These are phyloP conservation scores for Stemphylium lycopersici DNA, from an alignment of 2,329 filamentous ascomycete genomes.

Conservation along the genomic window DNA sequence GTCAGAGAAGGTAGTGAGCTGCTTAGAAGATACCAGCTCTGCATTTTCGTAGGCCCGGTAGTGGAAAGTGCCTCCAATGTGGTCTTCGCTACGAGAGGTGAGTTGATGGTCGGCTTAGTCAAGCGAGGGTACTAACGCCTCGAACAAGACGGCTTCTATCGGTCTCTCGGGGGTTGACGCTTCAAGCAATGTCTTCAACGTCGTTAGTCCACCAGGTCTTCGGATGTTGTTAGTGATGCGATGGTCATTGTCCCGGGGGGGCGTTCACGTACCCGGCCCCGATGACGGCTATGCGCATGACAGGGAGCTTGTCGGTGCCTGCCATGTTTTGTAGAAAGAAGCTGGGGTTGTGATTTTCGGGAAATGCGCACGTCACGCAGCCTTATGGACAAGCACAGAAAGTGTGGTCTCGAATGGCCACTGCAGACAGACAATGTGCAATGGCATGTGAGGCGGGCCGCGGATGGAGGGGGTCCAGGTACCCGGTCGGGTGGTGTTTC, in stretches of 20 bases:
- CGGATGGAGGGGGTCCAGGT: no score
- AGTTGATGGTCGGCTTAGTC: neutral
- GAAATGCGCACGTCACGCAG: no score
- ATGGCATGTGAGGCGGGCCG: no score
- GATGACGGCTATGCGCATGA: conserved; percentile 37
- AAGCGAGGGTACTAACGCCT: conserved; percentile 35
- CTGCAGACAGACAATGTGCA: no score
- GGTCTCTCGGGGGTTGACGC: conserved; percentile 39
- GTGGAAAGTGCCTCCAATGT: conserved; percentile 57
- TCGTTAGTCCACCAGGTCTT: conserved; percentile 37
- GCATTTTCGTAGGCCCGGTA: conserved; percentile 58
- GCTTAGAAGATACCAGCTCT: conserved; percentile 59
- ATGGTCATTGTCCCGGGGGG: conserved; percentile 1
- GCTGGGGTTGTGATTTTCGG: no score
- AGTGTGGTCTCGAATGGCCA: no score
- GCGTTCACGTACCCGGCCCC: conserved; percentile 32
- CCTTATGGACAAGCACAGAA: no score
- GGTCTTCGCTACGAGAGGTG: conserved; percentile 37
- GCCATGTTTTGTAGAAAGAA: conserved; percentile 7
- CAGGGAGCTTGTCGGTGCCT: conserved; percentile 19
- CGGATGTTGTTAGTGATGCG: neutral
- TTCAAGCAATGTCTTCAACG: conserved; percentile 40
- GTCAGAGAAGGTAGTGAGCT: conserved; percentile 59
- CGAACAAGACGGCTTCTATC: conserved; percentile 55
- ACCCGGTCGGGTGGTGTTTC: no score